Evolutionary conservation across 208 protist genomes (phyloP), one percentile per base, ranked within the genome.

Genomic region (Angomonas desouzai): DNA sequence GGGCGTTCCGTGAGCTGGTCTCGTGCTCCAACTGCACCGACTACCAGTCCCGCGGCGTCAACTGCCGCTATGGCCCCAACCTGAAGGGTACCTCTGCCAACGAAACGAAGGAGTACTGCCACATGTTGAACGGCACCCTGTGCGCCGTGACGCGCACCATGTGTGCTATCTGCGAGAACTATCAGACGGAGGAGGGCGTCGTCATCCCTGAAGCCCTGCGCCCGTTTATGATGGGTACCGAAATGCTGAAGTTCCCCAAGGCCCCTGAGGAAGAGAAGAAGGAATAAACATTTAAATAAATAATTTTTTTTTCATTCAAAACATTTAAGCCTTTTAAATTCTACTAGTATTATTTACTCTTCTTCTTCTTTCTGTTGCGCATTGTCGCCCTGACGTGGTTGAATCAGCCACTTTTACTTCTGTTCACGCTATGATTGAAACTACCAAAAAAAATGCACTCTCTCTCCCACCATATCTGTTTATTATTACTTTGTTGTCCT

Each of bases 1-100:
- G 87, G 0, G 81, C 83, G 0, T 99, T 97, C 83, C 89, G 98
- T 55, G 98, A 99, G 82, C 88, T 99, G 18, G 99, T 99, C 18
- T 99, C 98, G 33, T 99, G 98, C 87, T 99, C 98, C 18, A 99
- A 99, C 88, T 99, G 99, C 86, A 99, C 97, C 6, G 99, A 99
- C 83, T 99, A 99, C 85, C 98, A 99, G 83, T 81, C 96, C 0
- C 90, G 98, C 64, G 72, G 80, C 29, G 83, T 95, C 10, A 93
- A 95, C 76, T 96, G 87, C 81, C 87, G 92, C 49, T 96, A 77
- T 64, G 89, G 92, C 20, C 85, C 89, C 13, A 94, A 93, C 69
- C 62, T 79, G n/a, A 76, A 79, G 53, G 91, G 87, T 43, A 66
- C 76, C 45, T 58, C 76, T 30, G 79, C 78, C 6, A 87, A 81